Percentiles rank a stretch among this genome's conserved stretches.
phyloP scores from a whole-genome alignment of 2,329 filamentous ascomycete genomes.

The Aspergillus spinulosporus region DNA sequence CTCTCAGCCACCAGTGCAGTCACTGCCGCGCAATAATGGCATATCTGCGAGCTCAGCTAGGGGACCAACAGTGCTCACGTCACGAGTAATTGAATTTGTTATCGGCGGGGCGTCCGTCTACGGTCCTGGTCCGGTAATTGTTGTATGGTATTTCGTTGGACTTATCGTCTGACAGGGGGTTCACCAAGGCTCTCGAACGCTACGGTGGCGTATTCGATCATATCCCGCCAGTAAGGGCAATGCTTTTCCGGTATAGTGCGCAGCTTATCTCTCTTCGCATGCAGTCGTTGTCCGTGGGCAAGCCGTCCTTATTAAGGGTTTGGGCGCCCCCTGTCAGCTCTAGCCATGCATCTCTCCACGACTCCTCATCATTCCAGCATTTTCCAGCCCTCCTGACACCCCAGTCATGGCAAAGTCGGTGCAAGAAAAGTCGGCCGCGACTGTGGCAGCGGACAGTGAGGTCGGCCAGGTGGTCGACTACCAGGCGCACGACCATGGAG shows the following conservation, averaged over 20 bases:
- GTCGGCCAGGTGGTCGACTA: conserved; percentile 5
- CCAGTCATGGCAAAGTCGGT: neutral
- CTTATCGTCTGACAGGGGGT: neutral
- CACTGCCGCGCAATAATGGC: neutral
- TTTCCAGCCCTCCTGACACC: too few relatives aligned
- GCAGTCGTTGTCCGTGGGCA: too few relatives aligned
- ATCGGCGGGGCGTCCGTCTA: neutral
- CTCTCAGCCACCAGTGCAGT: neutral
- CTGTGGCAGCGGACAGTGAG: neutral
- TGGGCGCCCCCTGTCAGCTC: neutral
- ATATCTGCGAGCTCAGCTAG: neutral
- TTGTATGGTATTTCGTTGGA: neutral
- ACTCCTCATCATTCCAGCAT: neutral
- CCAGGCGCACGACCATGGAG: conserved; percentile 23
- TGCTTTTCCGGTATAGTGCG: neutral
- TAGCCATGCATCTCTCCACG: neutral
- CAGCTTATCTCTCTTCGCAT: neutral
- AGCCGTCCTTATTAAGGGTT: neutral
- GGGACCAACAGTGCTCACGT: neutral
- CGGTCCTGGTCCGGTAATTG: neutral
- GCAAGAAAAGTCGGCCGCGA: conserved; percentile 1
- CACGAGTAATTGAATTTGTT: neutral
- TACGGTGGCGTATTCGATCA: neutral
- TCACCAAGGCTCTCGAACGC: neutral
- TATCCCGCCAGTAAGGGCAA: neutral